Conservation (phyloP, 306 rosid genomes). For the Hippophae tibetana region DNA sequence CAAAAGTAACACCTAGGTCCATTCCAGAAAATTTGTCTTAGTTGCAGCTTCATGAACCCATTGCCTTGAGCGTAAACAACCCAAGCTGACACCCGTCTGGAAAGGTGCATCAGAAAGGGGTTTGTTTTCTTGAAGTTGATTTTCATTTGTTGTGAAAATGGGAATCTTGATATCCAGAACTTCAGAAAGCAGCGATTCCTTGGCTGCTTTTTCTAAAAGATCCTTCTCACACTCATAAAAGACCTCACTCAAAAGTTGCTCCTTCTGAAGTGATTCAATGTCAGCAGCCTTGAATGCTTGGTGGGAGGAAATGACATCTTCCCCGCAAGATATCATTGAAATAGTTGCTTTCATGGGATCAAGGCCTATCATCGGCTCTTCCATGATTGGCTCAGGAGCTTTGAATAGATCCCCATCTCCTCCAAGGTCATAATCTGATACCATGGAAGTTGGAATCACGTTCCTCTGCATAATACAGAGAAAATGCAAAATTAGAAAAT, state of each 20-base stretch:
- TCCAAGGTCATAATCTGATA: slow-evolving; percentile 76
- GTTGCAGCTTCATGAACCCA: slow-evolving; percentile 59
- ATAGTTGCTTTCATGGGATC: slow-evolving; percentile 67
- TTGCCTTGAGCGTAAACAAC: slow-evolving; percentile 65
- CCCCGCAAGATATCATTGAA: slow-evolving; percentile 71
- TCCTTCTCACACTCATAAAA: slow-evolving; percentile 74
- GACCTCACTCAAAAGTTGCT: slow-evolving; percentile 74
- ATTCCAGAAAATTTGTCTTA: slow-evolving; percentile 49
- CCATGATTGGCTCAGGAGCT: slow-evolving; percentile 82
- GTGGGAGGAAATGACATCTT: slow-evolving; percentile 48
- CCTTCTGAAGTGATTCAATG: slow-evolving; percentile 65
- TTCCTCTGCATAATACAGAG: slow-evolving; percentile 41
- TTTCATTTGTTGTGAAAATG: slow-evolving; percentile 33
- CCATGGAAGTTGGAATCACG: slow-evolving; percentile 43
- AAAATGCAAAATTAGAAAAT: slow-evolving; percentile 5
- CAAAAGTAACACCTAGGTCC: slow-evolving; percentile 54
- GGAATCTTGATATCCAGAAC: slow-evolving; percentile 62
- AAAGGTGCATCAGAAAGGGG: slow-evolving; percentile 34
- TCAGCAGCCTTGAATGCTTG: slow-evolving; percentile 60
- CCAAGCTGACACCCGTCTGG: slow-evolving; percentile 64
- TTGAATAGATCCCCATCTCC: slow-evolving; percentile 92
- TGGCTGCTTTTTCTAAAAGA: slow-evolving; percentile 59
- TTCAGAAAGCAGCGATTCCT: slow-evolving; percentile 45
- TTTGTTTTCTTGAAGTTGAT: slow-evolving; percentile 47
- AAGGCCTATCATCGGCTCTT: slow-evolving; percentile 45